A percentile compares a stretch with the other conserved stretches of the same genome.
Conservation (phyloP, 2,329 filamentous ascomycete genomes). For the Fusarium udum region DNA sequence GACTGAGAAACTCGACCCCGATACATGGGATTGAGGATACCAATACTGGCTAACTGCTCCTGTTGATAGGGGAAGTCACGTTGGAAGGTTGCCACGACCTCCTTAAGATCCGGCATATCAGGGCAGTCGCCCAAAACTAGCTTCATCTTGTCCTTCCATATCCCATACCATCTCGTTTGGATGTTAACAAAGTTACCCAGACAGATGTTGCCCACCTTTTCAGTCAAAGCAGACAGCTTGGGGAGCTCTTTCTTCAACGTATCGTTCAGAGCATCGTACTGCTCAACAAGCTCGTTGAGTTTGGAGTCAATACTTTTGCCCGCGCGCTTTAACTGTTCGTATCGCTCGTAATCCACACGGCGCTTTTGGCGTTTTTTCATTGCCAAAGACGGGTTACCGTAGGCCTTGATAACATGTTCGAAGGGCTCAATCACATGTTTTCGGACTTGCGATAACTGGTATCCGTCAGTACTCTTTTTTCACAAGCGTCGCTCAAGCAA, state of each 20-base stretch:
- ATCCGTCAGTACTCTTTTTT: conserved; percentile 1
- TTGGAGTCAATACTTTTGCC: conserved; percentile 91
- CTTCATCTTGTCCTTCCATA: conserved; percentile 85
- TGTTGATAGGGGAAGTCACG: conserved; percentile 82
- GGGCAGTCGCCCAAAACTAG: conserved; percentile 72
- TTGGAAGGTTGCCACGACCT: conserved; percentile 81
- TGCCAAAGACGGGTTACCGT: conserved; percentile 83
- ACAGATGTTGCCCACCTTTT: conserved; percentile 84
- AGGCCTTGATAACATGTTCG: conserved; percentile 78
- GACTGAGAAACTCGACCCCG: conserved; percentile 67
- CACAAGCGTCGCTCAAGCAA: neutral
- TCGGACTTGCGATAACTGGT: conserved; percentile 72
- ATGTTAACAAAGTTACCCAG: conserved; percentile 85
- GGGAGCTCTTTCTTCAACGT: conserved; percentile 93
- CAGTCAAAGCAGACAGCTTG: conserved; percentile 81
- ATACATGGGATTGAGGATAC: conserved; percentile 80
- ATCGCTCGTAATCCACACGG: conserved; percentile 87
- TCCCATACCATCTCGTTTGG: conserved; percentile 82
- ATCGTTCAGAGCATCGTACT: conserved; percentile 91
- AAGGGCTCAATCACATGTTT: conserved; percentile 88
- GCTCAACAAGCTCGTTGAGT: conserved; percentile 82
- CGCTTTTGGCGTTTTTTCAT: conserved; percentile 96
- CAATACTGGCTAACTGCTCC: conserved; percentile 74
- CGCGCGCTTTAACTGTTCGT: conserved; percentile 77
- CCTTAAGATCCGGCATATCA: conserved; percentile 72